Evolutionary conservation across 1,284 basidiomycete genomes (phyloP).

Genomic region (Hymenochaete sp.): DNA sequence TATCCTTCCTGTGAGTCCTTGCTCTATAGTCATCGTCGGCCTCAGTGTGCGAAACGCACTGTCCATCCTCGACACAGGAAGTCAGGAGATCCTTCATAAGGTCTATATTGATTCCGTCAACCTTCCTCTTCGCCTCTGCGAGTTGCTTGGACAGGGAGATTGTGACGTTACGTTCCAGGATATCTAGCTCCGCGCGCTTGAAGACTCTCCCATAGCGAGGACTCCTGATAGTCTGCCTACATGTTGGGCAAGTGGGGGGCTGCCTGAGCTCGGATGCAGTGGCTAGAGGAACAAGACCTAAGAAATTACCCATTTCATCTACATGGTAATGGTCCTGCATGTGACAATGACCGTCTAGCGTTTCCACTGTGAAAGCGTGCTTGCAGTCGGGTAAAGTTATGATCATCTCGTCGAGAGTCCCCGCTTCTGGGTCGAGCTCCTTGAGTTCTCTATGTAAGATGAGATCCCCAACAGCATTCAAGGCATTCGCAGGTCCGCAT

Average conservation of each 20-base stretch:
- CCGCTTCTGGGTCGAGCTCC: slow-evolving; percentile 39
- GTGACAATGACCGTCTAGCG: slow-evolving; percentile 51
- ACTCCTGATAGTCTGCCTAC: slow-evolving; percentile 40
- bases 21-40: not conserved
- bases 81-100: not conserved
- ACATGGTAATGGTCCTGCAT: slow-evolving; percentile 46
- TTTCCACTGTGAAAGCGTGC: slow-evolving; percentile 66
- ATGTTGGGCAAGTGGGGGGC: slow-evolving; percentile 49
- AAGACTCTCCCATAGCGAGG: slow-evolving; percentile 50
- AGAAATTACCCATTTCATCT: slow-evolving; percentile 31
- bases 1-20: too few species aligned
- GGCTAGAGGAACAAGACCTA: slow-evolving; percentile 35
- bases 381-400: slow-evolving; percentile 54
- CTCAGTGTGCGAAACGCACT: too few species aligned
- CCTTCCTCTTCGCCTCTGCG: slow-evolving; percentile 20
- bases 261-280: slow-evolving; percentile 34
- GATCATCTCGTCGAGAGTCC: slow-evolving; percentile 40
- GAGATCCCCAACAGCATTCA: slow-evolving; percentile 46
- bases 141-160: slow-evolving; percentile 41
- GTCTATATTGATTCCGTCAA: not conserved
- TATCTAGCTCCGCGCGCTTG: slow-evolving; percentile 54
- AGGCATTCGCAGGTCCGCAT: slow-evolving; percentile 38
- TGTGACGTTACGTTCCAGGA: slow-evolving; percentile 54
- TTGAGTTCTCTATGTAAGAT: slow-evolving; percentile 43
- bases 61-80: too few species aligned